Evolutionary conservation across 2,329 filamentous ascomycete genomes (phyloP).

Genomic region (Aureobasidium sp.): DNA sequence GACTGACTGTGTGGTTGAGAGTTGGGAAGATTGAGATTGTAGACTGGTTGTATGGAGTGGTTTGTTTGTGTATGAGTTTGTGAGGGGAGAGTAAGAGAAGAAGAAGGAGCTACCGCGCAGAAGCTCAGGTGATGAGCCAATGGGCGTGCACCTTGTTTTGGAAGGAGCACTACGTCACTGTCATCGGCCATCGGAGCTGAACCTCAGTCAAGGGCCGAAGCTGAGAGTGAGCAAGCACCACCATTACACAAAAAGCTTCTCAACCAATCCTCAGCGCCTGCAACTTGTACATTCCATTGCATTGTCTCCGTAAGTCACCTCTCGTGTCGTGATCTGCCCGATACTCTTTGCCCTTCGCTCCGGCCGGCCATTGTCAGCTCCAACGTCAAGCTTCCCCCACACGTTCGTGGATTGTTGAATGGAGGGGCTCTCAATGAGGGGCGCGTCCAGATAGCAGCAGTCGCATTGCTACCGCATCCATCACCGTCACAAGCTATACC

Average conservation of each 20-base stretch:
- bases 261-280: background rate
- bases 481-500: background rate
- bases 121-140: conserved; percentile 8
- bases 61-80: background rate
- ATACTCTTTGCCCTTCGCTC: background rate
- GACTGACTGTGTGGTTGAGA: background rate
- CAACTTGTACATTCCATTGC: background rate
- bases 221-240: background rate
- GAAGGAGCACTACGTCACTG: conserved; percentile 1
- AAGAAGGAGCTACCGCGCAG: background rate
- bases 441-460: background rate
- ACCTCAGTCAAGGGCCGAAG: background rate
- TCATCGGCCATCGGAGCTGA: background rate
- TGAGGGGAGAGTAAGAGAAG: background rate
- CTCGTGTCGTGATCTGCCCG: background rate
- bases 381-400: background rate
- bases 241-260: conserved; percentile 4
- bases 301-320: background rate
- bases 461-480: background rate
- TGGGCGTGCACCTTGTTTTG: background rate
- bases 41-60: background rate
- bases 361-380: background rate
- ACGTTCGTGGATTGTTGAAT: background rate
- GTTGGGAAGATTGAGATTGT: too few species aligned
- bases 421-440: conserved; percentile 3